These are phyloP conservation scores for Scheffersomyces stambukii DNA, from an alignment of 1,139 yeast species.

Conservation along the genomic window DNA sequence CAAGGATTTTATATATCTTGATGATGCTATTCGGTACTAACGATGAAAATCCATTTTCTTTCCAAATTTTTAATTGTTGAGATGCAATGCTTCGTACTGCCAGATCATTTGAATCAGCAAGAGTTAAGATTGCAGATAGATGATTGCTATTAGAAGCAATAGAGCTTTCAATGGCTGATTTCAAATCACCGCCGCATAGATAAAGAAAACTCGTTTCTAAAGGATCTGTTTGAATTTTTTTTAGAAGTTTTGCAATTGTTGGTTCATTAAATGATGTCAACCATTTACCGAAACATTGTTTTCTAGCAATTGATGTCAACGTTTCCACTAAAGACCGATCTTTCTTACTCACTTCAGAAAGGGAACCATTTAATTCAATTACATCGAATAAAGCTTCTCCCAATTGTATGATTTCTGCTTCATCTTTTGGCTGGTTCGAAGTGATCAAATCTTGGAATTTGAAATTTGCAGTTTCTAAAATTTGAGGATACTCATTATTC, in stretches of 20 bases:
- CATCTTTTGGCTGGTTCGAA: conserved; percentile 5
- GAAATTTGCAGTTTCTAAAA: conserved; percentile 17
- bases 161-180: conserved; percentile 61
- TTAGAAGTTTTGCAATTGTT: conserved; percentile 14
- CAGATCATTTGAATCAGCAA: conserved; percentile 66
- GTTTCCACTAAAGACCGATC: conserved; percentile 2
- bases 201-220: conserved; percentile 50
- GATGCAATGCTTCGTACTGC: conserved; percentile 52
- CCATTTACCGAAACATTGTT: conserved; percentile 40
- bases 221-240: conserved; percentile 21
- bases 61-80: conserved; percentile 68
- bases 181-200: conserved; percentile 54
- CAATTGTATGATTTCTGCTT: conserved; percentile 7
- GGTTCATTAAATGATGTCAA: conserved; percentile 20
- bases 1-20: conserved; percentile 59
- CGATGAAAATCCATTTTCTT: conserved; percentile 28
- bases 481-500: conserved; percentile 23
- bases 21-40: conserved; percentile 51
- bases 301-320: conserved; percentile 4
- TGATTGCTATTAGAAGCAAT: conserved; percentile 58
- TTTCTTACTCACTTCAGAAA: too few relatives aligned
- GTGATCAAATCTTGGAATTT: conserved; percentile 7
- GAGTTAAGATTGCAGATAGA: conserved; percentile 64
- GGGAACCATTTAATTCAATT: conserved; percentile 1
- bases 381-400: conserved; percentile 21